Evolutionary conservation across 306 rosid genomes (phyloP), one percentile per base, ranked within the genome.

Genomic region (Alnus rubra): DNA sequence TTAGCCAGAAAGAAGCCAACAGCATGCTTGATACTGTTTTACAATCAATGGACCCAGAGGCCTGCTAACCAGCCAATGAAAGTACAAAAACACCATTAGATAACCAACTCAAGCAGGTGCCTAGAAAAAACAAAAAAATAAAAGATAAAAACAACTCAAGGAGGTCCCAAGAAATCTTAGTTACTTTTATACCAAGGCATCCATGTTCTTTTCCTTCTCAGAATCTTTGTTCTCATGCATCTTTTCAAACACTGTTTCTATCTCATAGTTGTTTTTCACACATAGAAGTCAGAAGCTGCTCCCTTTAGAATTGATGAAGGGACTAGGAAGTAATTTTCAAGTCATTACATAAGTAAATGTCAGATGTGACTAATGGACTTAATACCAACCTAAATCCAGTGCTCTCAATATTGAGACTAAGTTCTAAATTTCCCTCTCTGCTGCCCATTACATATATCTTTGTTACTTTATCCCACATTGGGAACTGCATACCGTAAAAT

Each of bases 251-350:
- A 12, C 68, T 1, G 33, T 14, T 6, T 35, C 47, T 7, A 35
- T 64, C 19, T 35, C 11, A 33, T 64, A 35, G 23, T 16, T 64
- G 70, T 33, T 64, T 0, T 64, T 35, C n/a, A 31, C 70, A 64
- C 70, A 6, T 6, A 15, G 28, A 64, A 37, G 70, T 64, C 70
- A 64, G 48, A 64, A 53, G 58, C 58, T 53, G 42, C 68, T 60
- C 42, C 16, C 3, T 60, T 31, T 30, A 60, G 37, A 31, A 12
- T 30, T 30, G 42, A 60, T 62, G 44, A 33, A 62, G 44, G 16
- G 68, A 30, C 23, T 12, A 62, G 68, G 23, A 55, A 55, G 62
- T 2, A 55, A 55, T 55, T 55, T 55, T 7, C 31, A 55, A 5
- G 62, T 18, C 30, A n/a, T 55, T 55, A 55, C n/a, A 55, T 9